Conservation (phyloP, 2,329 filamentous ascomycete genomes). For the Dothidotthia symphoricarpi region DNA sequence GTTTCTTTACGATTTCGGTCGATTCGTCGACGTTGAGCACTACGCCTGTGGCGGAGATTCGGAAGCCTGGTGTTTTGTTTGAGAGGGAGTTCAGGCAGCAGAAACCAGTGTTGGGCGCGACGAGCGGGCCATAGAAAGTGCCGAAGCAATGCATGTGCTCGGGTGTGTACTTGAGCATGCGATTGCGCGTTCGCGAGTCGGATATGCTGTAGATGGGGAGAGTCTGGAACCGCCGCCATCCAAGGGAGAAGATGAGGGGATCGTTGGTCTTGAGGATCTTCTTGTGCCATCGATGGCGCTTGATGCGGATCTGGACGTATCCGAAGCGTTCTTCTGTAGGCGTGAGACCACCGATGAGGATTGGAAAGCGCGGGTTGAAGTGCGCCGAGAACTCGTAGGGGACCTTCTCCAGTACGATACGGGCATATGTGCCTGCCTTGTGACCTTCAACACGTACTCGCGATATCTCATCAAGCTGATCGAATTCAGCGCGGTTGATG, state of each 20-base stretch:
- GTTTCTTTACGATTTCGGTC: constrained; percentile 98
- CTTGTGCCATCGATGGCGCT: constrained; percentile 98
- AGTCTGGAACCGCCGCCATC: constrained; percentile 93
- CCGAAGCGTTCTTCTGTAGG: constrained; percentile 95
- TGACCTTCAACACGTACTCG: constrained; percentile 83
- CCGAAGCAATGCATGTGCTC: constrained; percentile 99
- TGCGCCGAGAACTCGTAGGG: constrained; percentile 83
- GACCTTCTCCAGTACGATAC: constrained; percentile 83
- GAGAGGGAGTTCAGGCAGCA: constrained; percentile 89
- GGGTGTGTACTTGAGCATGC: constrained; percentile 98
- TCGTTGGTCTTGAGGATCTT: constrained; percentile 98
- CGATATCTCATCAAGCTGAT: constrained; percentile 79
- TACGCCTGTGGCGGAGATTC: constrained; percentile 90
- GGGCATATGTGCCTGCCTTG: constrained; percentile 88
- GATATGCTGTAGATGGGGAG: constrained; percentile 92
- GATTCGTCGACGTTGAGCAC: constrained; percentile 93
- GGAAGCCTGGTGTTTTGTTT: constrained; percentile 81
- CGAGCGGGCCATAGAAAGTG: constrained; percentile 91
- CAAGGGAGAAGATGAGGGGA: constrained; percentile 92
- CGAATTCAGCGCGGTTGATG: constrained; percentile 94
- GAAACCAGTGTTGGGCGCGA: constrained; percentile 94
- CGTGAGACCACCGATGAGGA: constrained; percentile 87
- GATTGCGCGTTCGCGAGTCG: constrained; percentile 87
- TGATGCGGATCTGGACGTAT: constrained; percentile 92
- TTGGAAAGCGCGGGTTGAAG: constrained; percentile 78